Conservation (phyloP, 2,329 filamentous ascomycete genomes). For the Conoideocrella luteorostrata region DNA sequence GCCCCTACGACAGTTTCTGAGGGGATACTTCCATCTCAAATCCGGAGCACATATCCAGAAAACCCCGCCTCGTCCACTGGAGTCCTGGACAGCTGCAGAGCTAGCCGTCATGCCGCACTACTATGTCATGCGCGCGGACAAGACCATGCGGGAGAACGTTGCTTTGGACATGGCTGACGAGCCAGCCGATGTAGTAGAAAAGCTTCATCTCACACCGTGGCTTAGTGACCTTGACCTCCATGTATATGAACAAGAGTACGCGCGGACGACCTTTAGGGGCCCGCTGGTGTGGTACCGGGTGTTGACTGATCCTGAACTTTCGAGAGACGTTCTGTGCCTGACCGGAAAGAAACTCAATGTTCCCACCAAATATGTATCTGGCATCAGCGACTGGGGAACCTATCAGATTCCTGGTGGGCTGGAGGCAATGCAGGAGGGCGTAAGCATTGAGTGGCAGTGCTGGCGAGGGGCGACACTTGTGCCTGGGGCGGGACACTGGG, state of each 20-base stretch:
- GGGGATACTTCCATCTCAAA: slow-evolving; percentile 64
- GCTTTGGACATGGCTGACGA: slow-evolving; percentile 12
- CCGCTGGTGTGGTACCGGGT: slow-evolving; percentile 63
- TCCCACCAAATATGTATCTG: slow-evolving; percentile 55
- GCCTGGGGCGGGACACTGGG: slow-evolving; percentile 61
- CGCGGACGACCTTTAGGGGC: slow-evolving; percentile 57
- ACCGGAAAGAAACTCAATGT: slow-evolving; percentile 40
- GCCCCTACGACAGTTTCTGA: slow-evolving; percentile 50
- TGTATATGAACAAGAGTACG: slow-evolving; percentile 56
- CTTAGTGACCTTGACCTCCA: slow-evolving; percentile 49
- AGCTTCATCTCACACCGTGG: slow-evolving; percentile 40
- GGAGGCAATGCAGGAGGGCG: slow-evolving; percentile 28
- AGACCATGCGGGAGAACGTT: slow-evolving; percentile 54
- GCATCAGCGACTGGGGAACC: slow-evolving; percentile 59
- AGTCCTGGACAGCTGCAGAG: slow-evolving; percentile 49
- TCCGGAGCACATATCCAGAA: slow-evolving; percentile 49
- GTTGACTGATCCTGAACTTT: slow-evolving; percentile 34
- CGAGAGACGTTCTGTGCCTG: slow-evolving; percentile 15
- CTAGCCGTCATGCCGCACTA: slow-evolving; percentile 58
- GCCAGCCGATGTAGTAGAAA: not conserved
- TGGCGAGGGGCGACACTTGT: slow-evolving; percentile 48
- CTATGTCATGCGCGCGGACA: slow-evolving; percentile 57
- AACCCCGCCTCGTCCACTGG: slow-evolving; percentile 47
- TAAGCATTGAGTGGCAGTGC: slow-evolving; percentile 38
- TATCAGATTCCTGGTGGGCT: slow-evolving; percentile 60